Percentiles rank a stretch among this genome's conserved stretches.
phyloP scores from a whole-genome alignment of 148 eudicot genomes.

The Amaranthus palmeri region DNA sequence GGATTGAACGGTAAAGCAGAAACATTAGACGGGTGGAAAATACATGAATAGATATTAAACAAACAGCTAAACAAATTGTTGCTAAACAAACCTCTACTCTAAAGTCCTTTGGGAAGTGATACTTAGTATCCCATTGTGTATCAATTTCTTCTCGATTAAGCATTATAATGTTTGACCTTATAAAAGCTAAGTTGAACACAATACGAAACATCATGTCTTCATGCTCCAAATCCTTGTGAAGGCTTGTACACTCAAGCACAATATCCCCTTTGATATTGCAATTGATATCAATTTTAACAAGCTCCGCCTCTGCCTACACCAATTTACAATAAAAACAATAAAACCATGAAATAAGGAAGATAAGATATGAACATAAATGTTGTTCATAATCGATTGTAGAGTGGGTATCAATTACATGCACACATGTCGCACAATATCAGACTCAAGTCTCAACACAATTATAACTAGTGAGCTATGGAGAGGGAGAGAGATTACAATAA shows the following conservation, averaged over 20 bases:
- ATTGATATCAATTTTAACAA: constrained; percentile 78
- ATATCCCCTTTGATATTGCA: constrained; percentile 92
- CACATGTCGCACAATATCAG: background rate
- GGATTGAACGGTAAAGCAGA: background rate
- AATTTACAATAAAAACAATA: constrained; percentile 2
- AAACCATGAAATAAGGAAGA: background rate
- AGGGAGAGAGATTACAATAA: background rate
- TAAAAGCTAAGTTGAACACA: constrained; percentile 89
- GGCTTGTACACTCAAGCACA: constrained; percentile 76
- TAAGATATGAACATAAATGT: background rate
- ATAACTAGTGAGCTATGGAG: background rate
- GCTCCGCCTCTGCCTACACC: constrained; percentile 76
- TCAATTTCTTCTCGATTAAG: constrained; percentile 80
- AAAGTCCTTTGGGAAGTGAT: constrained; percentile 72
- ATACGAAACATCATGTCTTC: constrained; percentile 82
- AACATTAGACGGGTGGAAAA: constrained; percentile 17
- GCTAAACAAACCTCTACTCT: constrained; percentile 61
- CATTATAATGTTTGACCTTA: constrained; percentile 85
- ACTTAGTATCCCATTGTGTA: constrained; percentile 66
- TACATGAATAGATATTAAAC: constrained; percentile 10
- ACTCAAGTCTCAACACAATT: background rate
- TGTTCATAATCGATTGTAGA: background rate
- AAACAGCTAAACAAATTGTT: constrained; percentile 10
- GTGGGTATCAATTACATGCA: background rate
- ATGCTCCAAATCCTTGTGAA: constrained; percentile 57